Percentiles rank a stretch among this genome's conserved stretches.
phyloP scores from a whole-genome alignment of 179 eudicot species.

The Silene noctiflora region DNA sequence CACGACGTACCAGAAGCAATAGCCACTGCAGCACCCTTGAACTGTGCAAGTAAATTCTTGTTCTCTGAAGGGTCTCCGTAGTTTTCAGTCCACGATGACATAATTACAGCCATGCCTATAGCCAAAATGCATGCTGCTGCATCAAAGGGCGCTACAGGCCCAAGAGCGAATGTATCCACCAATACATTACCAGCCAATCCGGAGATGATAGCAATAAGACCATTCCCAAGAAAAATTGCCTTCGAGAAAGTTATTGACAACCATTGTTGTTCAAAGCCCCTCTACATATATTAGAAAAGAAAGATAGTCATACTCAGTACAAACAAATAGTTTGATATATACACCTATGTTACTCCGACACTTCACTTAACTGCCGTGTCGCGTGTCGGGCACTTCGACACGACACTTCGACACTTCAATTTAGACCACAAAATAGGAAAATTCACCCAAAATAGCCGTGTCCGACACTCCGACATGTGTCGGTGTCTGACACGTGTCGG shows the following conservation, averaged over 20 bases:
- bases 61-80: conserved; percentile 93
- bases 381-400: too few species aligned
- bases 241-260: conserved; percentile 93
- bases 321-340: conserved; percentile 3
- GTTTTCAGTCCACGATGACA: conserved; percentile 91
- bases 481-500: too few species aligned
- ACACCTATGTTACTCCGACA: too few species aligned
- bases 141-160: conserved; percentile 97
- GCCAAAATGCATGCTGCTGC: conserved; percentile 91
- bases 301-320: conserved; percentile 5
- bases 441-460: too few species aligned
- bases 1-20: conserved; percentile 78
- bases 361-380: too few species aligned
- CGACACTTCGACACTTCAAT: too few species aligned
- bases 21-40: conserved; percentile 90
- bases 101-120: conserved; percentile 82
- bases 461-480: too few species aligned
- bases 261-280: conserved; percentile 95
- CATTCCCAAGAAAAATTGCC: conserved; percentile 94
- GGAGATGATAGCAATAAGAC: conserved; percentile 84
- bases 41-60: conserved; percentile 88
- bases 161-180: conserved; percentile 68
- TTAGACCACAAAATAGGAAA: too few species aligned
- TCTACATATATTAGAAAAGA: conserved; percentile 45
- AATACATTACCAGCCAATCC: conserved; percentile 83